These are phyloP conservation scores for Mucor indicus DNA, from an alignment of 371 early-diverging fungal species.

Conservation along the genomic window DNA sequence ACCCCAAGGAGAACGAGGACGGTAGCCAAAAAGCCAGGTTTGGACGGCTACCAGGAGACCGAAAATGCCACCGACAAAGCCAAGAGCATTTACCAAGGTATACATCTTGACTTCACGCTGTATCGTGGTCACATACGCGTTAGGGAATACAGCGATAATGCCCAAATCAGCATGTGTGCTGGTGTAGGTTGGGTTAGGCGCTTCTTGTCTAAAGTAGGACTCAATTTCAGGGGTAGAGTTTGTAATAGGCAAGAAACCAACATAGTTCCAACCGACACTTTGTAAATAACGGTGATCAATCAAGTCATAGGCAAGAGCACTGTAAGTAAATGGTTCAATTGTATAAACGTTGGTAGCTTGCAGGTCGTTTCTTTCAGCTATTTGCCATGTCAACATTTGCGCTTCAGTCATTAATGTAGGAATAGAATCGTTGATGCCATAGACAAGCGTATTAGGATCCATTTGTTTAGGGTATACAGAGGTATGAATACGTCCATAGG, in stretches of 20 bases:
- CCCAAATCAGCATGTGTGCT: conserved; percentile 29
- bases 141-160: conserved; percentile 29
- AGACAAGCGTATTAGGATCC: conserved; percentile 44
- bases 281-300: conserved; percentile 43
- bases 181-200: conserved; percentile 38
- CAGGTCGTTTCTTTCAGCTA: conserved; percentile 39
- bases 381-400: conserved; percentile 35
- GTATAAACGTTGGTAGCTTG: conserved; percentile 35
- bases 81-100: conserved; percentile 47
- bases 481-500: conserved; percentile 38
- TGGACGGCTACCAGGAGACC: conserved; percentile 40
- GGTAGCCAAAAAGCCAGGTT: conserved; percentile 47
- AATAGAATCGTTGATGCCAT: conserved; percentile 20
- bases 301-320: conserved; percentile 34
- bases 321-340: conserved; percentile 36
- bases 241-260: conserved; percentile 44
- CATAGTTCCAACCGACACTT: conserved; percentile 44
- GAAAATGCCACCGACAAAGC: conserved; percentile 50
- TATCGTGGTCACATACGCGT: conserved; percentile 13
- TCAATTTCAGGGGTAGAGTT: conserved; percentile 39
- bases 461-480: conserved; percentile 41
- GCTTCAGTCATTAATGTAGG: conserved; percentile 21
- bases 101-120: conserved; percentile 49
- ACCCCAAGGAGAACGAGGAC: conserved; percentile 51
- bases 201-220: conserved; percentile 36